Evolutionary conservation across 106 monocot genomes (phyloP).

Genomic region (Allium sativum): DNA sequence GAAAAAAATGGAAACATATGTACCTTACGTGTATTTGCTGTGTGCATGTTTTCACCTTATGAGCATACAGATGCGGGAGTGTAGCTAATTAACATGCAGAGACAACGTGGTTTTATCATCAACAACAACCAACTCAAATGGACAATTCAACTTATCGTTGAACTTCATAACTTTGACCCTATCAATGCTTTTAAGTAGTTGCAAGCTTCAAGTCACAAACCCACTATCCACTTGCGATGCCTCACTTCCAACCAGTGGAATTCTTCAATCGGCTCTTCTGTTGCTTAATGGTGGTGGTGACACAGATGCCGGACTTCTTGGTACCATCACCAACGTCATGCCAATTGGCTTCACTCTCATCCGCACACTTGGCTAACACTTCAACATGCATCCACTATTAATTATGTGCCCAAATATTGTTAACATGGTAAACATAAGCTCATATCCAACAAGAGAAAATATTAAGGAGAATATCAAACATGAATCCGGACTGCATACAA

Average conservation of each 20-base stretch:
- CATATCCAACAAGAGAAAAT: no score
- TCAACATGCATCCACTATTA: no score
- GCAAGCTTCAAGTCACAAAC: slow-evolving; percentile 34
- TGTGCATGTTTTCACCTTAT: no score
- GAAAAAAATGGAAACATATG: no score
- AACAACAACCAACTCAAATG: slow-evolving; percentile 27
- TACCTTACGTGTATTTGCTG: no score
- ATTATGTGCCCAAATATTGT: no score
- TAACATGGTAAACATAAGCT: no score
- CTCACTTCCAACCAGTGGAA: slow-evolving; percentile 7
- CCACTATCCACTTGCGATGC: slow-evolving; percentile 25
- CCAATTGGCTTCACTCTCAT: slow-evolving; percentile 8
- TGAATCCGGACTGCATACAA: no score
- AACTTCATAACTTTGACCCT: slow-evolving; percentile 17
- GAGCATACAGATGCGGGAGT: slow-evolving; percentile 47
- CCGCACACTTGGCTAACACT: no score
- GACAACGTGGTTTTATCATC: slow-evolving; percentile 16
- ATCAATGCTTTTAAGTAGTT: slow-evolving; percentile 23
- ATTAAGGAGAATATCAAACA: no score
- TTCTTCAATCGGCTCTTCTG: slow-evolving; percentile 12
- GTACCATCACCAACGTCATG: slow-evolving; percentile 1
- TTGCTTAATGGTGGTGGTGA: not conserved
- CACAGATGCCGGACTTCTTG: slow-evolving; percentile 1
- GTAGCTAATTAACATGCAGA: slow-evolving; percentile 35
- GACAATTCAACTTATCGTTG: slow-evolving; percentile 25